Percentiles rank a stretch among this genome's conserved stretches.
Conservation (phyloP, 371 early-diverging fungal genomes). For the Lichtheimia hyalospora region DNA sequence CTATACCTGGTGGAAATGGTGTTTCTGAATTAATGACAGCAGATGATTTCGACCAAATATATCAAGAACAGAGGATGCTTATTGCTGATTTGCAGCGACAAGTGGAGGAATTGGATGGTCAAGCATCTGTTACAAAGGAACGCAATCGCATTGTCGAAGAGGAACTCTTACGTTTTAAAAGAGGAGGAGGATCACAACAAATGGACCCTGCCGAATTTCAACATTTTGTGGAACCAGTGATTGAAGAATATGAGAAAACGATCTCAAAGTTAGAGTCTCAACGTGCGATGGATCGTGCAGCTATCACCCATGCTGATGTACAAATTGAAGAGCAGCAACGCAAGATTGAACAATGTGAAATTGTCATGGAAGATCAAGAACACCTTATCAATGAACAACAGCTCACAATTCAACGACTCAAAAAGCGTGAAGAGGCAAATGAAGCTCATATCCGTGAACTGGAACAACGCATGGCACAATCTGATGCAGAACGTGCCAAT, state of each 20-base stretch:
- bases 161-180: constrained; percentile 32
- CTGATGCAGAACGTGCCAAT: constrained; percentile 27
- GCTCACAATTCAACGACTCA: constrained; percentile 18
- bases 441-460: constrained; percentile 39
- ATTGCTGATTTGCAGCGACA: constrained; percentile 45
- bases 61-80: constrained; percentile 32
- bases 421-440: constrained; percentile 32
- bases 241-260: constrained; percentile 69
- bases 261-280: constrained; percentile 57
- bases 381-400: constrained; percentile 31
- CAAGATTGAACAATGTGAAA: constrained; percentile 31
- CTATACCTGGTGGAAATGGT: background rate
- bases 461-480: constrained; percentile 33
- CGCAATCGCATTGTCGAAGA: constrained; percentile 38
- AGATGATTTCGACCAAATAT: constrained; percentile 27
- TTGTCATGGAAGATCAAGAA: constrained; percentile 29
- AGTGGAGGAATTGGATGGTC: constrained; percentile 42
- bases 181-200: constrained; percentile 4
- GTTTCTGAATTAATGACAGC: background rate
- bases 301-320: constrained; percentile 48
- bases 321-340: constrained; percentile 52
- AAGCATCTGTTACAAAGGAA: constrained; percentile 35
- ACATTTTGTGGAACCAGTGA: constrained; percentile 63
- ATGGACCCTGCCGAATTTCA: constrained; percentile 35
- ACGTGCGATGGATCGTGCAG: constrained; percentile 57